Percentiles rank a stretch among this genome's conserved stretches.
Conservation (phyloP, 140 eudicot species). For the Bidens hawaiensis region DNA sequence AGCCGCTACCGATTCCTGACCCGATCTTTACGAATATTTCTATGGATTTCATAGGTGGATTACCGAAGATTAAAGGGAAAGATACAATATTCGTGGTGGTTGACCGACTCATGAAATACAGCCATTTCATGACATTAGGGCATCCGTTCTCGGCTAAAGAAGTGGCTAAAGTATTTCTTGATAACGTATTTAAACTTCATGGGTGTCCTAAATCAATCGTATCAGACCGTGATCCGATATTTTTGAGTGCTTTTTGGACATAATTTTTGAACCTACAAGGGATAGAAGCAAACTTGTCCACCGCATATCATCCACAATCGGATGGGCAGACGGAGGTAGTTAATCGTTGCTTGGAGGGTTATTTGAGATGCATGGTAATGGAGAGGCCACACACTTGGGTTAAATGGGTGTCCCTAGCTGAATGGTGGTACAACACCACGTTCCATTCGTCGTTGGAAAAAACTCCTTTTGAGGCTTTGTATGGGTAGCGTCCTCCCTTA, state of each 20-base stretch:
- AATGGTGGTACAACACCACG: not conserved
- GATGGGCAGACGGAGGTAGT: not conserved
- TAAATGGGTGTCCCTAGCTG: no score
- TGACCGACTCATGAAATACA: not conserved
- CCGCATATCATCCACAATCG: not conserved
- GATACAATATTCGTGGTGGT: not conserved
- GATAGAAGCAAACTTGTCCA: not conserved
- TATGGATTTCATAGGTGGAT: not conserved
- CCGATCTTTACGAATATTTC: not conserved
- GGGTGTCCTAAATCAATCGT: not conserved
- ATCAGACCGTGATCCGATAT: not conserved
- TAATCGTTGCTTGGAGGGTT: not conserved
- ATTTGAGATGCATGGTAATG: no score
- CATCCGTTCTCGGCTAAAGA: not conserved
- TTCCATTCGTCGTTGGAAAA: not conserved
- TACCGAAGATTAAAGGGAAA: not conserved
- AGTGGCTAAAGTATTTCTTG: not conserved
- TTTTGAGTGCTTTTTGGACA: not conserved
- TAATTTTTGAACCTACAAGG: not conserved
- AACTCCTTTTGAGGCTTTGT: not conserved
- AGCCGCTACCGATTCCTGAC: not conserved
- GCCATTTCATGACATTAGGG: not conserved
- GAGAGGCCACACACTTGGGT: no score
- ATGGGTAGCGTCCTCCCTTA: not conserved
- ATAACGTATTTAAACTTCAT: not conserved